Percentiles rank a stretch among this genome's conserved stretches.
Evolutionary conservation across 1,139 yeast genomes (phyloP).

Genomic region (Blastobotrys persicus): DNA sequence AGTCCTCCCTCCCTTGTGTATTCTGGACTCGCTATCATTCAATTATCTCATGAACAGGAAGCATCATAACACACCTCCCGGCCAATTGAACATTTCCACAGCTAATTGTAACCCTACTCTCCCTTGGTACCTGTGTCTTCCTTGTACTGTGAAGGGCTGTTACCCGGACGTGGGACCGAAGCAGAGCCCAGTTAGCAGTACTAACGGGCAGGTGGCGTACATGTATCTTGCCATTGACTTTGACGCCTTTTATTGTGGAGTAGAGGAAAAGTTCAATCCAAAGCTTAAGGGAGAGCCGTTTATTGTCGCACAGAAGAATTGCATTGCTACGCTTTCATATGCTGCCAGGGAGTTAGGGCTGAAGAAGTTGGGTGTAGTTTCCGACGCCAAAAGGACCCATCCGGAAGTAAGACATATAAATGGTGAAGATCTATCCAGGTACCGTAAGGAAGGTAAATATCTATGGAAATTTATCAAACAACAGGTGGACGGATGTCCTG

Average conservation of each 20-base stretch:
- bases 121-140: neutral
- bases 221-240: slow-evolving; percentile 33
- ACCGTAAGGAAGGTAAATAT: slow-evolving; percentile 36
- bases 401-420: slow-evolving; percentile 36
- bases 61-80: neutral
- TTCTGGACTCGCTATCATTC: no score
- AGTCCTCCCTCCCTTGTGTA: no score
- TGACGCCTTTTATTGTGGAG: slow-evolving; percentile 41
- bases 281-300: slow-evolving; percentile 33
- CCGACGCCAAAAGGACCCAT: slow-evolving; percentile 26
- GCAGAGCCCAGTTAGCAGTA: neutral
- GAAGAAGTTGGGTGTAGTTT: slow-evolving; percentile 31
- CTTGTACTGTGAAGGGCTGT: neutral
- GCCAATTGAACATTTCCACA: neutral
- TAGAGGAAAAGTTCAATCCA: slow-evolving; percentile 36
- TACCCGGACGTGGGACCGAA: neutral
- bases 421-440: slow-evolving; percentile 38
- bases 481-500: slow-evolving; percentile 27
- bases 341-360: slow-evolving; percentile 38
- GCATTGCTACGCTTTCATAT: slow-evolving; percentile 38
- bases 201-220: neutral
- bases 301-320: slow-evolving; percentile 37
- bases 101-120: neutral
- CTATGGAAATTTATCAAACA: slow-evolving; percentile 32
- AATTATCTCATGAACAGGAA: no score